Base-by-base conservation (phyloP, 2,329 filamentous ascomycete species). In the Penicillium sp. region DNA sequence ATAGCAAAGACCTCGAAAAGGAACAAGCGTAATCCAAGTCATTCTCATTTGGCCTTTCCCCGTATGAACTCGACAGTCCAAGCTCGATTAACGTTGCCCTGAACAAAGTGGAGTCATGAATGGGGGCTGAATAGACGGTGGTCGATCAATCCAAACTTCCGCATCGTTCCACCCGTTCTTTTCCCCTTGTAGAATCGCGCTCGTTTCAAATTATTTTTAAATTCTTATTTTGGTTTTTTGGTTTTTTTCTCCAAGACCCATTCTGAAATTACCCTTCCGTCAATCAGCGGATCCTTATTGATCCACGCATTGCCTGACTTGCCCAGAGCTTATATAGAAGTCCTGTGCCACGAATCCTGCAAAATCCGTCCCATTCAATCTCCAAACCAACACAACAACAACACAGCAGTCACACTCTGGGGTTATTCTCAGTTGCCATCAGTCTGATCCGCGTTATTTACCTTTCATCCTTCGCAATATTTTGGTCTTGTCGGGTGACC, bases 221-320 rank as follows among this genome's bases (percentile, higher is more conserved):
- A 14, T 30, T 27, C 12, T 23, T 2, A 14, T 20, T 30, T 39
- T 37, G 22, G 8, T 12, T 29, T 35, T 35, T 28, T 28, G 7
- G 4, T 27, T 12, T 28, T 23, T 35, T 23, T 32, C 12, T 11
- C 28, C 27, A 20, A 20, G 23, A 23, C 32, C 32, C 18, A 35
- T 32, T 38, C 38, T 36, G 26, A 30, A 39, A 44, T 34, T 36
- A 18, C 35, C 15, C 16, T 38, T 27, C 34, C 38, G 30, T 32
- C 7, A 41, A 30, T 23, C 35, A 41, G 29, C 32, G 38, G 29
- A 37, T 39, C 35, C 23, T 34, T 38, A 42, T 41, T 39, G 32
- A 42, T 39, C 29, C 32, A 31, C 35, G 14, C 10, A n/a, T 5
- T 22, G 5, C 18, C 9, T 5, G 9, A 23, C 2, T 15, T 33